Conservation (phyloP, 2,329 filamentous ascomycete species). For the Macrophomina phaseolina region DNA sequence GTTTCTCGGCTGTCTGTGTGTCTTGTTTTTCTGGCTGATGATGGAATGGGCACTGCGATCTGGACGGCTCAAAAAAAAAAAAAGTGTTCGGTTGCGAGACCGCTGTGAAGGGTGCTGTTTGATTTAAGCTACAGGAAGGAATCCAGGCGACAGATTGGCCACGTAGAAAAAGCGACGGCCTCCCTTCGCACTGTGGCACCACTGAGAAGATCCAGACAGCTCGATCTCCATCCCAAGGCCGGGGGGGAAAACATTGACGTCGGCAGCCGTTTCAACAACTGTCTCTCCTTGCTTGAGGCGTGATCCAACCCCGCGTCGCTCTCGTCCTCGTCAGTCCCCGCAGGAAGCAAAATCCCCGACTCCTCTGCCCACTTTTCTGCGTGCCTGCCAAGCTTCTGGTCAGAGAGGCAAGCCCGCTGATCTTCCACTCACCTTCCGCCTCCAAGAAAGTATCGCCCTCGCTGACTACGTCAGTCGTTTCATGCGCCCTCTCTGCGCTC, state of each 20-base stretch:
- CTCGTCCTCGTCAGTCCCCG: slow-evolving; percentile 37
- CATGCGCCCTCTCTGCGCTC: not conserved
- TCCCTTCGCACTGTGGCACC: not conserved
- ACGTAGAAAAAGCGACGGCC: not conserved
- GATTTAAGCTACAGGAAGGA: not conserved
- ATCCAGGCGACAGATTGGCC: not conserved
- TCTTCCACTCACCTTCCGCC: not conserved
- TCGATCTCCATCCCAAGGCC: not conserved
- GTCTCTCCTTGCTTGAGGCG: not conserved
- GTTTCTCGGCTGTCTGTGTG: no score
- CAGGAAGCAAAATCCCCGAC: slow-evolving; percentile 49
- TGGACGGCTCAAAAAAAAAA: no score
- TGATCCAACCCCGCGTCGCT: not conserved
- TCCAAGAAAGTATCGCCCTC: not conserved
- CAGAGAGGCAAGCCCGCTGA: not conserved
- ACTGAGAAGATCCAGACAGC: not conserved
- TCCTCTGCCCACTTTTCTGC: slow-evolving; percentile 32
- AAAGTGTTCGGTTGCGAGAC: no score
- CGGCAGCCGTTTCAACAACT: not conserved
- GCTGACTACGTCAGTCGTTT: not conserved
- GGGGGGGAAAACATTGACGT: not conserved
- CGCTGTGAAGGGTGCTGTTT: not conserved
- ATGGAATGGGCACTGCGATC: no score
- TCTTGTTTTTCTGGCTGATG: no score
- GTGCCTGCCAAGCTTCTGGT: slow-evolving; percentile 46